Conservation (phyloP, 2,329 filamentous ascomycete genomes). For the Domatiomyces catenatus region DNA sequence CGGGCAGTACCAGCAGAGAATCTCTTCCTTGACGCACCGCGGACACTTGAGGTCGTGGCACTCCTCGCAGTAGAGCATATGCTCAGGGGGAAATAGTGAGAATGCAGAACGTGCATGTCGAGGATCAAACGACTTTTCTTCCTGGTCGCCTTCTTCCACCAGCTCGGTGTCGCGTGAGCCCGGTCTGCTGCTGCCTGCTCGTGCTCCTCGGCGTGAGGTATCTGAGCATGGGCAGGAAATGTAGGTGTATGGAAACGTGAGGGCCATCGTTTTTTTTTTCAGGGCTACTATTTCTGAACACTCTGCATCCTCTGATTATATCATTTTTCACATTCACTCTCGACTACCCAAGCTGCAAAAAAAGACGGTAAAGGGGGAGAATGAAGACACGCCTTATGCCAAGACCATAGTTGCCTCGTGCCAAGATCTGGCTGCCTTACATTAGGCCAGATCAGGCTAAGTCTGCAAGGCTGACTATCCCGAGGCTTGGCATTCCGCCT, state of each 20-base stretch:
- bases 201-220: constrained; percentile 8
- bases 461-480: no score
- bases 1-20: constrained; percentile 88
- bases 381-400: no score
- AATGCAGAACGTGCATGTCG: constrained; percentile 72
- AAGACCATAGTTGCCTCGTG: no score
- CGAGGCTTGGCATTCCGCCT: background rate
- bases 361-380: no score
- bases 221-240: constrained; percentile 48
- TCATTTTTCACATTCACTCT: no score
- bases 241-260: constrained; percentile 44
- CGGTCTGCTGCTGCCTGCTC: constrained; percentile 7
- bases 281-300: no score
- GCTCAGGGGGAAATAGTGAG: constrained; percentile 81
- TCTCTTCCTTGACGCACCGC: constrained; percentile 81
- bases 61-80: constrained; percentile 92
- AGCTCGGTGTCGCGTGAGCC: constrained; percentile 18
- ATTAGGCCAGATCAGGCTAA: no score
- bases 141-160: constrained; percentile 43
- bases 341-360: no score
- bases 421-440: no score
- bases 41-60: constrained; percentile 93
- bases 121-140: constrained; percentile 73
- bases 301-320: no score
- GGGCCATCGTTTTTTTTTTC: constrained; percentile 21